phyloP scores from a whole-genome alignment of 805 yeast genomes.

The Pichia thaimueangensis region DNA sequence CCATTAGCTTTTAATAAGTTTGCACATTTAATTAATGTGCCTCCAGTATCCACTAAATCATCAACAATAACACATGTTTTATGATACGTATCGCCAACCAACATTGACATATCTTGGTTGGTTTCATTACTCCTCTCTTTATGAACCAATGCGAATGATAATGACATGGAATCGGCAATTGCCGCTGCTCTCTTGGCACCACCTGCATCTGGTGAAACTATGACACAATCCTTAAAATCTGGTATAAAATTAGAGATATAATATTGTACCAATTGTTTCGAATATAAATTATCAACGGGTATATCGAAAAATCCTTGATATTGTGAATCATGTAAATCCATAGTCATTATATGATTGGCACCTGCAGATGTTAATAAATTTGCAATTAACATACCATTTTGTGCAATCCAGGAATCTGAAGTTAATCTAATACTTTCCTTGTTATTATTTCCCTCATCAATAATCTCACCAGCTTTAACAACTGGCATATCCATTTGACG shows the following conservation, averaged over 20 bases:
- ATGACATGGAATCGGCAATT: slow-evolving; percentile 81
- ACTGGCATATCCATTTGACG: slow-evolving; percentile 94
- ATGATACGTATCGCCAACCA: slow-evolving; percentile 89
- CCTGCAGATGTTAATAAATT: slow-evolving; percentile 85
- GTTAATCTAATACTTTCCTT: slow-evolving; percentile 9
- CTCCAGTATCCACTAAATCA: slow-evolving; percentile 90
- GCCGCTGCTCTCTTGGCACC: slow-evolving; percentile 97
- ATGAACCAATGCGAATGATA: slow-evolving; percentile 91
- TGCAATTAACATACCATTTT: slow-evolving; percentile 88
- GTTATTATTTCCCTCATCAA: too few species aligned
- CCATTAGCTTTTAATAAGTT: slow-evolving; percentile 89
- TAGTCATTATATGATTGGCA: slow-evolving; percentile 92
- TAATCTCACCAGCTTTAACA: slow-evolving; percentile 56
- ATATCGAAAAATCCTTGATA: slow-evolving; percentile 96
- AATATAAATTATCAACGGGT: slow-evolving; percentile 90
- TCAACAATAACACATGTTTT: slow-evolving; percentile 87
- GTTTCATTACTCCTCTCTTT: slow-evolving; percentile 63
- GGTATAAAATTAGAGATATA: slow-evolving; percentile 76
- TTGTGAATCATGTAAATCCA: slow-evolving; percentile 98
- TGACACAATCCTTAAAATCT: slow-evolving; percentile 74
- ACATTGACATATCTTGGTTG: slow-evolving; percentile 61
- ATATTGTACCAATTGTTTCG: slow-evolving; percentile 80
- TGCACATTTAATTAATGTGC: slow-evolving; percentile 89
- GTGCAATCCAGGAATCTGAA: slow-evolving; percentile 93
- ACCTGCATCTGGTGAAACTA: slow-evolving; percentile 98